Evolutionary conservation across 352 stramenopile genomes (phyloP), one percentile per base, ranked within the genome.

Genomic region (Blastocystis hominis): DNA sequence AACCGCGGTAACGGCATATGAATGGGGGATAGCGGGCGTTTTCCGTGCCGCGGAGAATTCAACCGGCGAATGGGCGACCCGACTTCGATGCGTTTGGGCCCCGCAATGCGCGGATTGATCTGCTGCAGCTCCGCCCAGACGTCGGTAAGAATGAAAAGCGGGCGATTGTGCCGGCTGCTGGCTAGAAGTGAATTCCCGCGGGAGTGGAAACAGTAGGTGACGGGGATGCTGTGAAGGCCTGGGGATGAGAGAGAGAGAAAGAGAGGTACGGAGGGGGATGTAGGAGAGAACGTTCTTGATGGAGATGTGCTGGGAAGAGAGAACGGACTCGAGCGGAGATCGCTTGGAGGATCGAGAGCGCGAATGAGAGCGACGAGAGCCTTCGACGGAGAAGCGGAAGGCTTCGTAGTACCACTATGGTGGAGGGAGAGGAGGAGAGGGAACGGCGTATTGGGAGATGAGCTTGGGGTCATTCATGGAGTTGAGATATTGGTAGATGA

Each of bases 281-380:
- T 46, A 44, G 62, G 6, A 70, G 62, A 30, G 30, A 4, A 70
- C 17, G 0, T 30, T 44, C 3, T 70, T 70, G 7, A 40, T 13
- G 17, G 62, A 70, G 38, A 70, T 70, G 62, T 42, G 62, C 30
- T 44, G 38, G 4, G 62, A 47, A 17, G 15, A 17, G 62, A 70
- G 3, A 13, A 42, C 9, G 20, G 17, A 9, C 5, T 70, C 34
- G 30, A 70, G 62, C 7, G 40, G 30, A 36, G 3, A 6, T 93
- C 94, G 0, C 93, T 94, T 89, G 95, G 94, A 10, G 95, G 94
- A 10, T 93, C 93, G 79, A 97, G 84, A 17, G 94, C 92, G 89
- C 95, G 94, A 88, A 96, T 96, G 90, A 97, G 94, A 9, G 91
- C 93, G 64, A 94, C 95, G n/a, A 96, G 89, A 17, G 93, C 93